Base-by-base conservation (phyloP, 441 rosid species). In the Adansonia rubrostipa region DNA sequence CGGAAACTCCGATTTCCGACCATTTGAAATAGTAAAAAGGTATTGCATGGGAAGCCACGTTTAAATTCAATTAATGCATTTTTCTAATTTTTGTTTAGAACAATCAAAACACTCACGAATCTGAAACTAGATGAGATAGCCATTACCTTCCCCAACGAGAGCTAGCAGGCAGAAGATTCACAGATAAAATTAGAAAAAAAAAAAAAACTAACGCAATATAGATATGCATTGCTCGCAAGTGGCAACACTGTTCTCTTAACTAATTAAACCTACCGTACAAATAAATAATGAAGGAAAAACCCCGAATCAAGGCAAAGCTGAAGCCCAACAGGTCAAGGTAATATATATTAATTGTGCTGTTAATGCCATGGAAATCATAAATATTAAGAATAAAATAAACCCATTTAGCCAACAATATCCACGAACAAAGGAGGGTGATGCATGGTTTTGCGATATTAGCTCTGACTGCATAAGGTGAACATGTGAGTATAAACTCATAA, bases 401-500 rank as follows among this genome's bases (percentile, higher is more conserved):
- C 5, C 44, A 77, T 22, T 77, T 6, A 20, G 10, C 15, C 51
- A 44, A 58, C 51, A 56, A 5, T 19, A 57, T 45, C 73, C 71
- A 45, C 20, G 45, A 45, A 45, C 54, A 68, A 44, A 44, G 36
- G 33, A 44, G 22, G 36, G n/a, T 24, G 74, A 69, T 6, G 40
- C 73, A 20, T 69, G 71, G 53, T 69, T 47, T 13, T 6, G 57
- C 10, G 57, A 13, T 51, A 69, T 5, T 10, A 67, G 13, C 13
- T 24, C 4, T 22, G 54, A 1, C 17, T 48, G 28, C 24, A 66
- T 60, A 60, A 62, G 48, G 22, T 44, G 70, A 67, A 81, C 73
- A 74, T 50, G 45, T 44, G 79, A 75, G 78, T 79, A 24, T 44
- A 77, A 75, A 78, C 60, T 71, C 14, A 74, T 47, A 50, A 77